Base-by-base conservation (phyloP, 495 filamentous ascomycete genomes). In the Neurospora sp. region DNA sequence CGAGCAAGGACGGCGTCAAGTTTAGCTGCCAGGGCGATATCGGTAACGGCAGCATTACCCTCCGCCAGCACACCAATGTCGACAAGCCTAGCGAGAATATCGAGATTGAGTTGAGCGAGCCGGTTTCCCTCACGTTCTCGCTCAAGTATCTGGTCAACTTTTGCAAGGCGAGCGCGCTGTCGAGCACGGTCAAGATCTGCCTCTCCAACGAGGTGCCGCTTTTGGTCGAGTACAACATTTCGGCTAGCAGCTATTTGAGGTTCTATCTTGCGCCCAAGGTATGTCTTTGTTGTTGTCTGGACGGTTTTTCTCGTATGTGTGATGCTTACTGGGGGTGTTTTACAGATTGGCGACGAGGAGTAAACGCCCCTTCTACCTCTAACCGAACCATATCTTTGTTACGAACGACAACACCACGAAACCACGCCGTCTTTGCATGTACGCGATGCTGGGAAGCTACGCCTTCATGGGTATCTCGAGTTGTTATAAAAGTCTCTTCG, bases 91-190 rank as follows among this genome's bases (percentile, higher is more conserved):
- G 92, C 0, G 84, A 90, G 78, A 93, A 94, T 79, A 90, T 98
- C 79, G 89, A 93, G 74, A 97, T 99, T 77, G 89, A 92, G 75
- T 89, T 99, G 70, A 90, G 89, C 66, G 96, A 99, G 86, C 93
- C 96, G 72, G 96, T 98, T 74, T 86, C 92, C 66, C 90, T 99
- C 59, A 99, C 95, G 39, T 99, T 99, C 89, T 98, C 96, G 62
- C 92, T 98, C 77, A 99, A 99, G 84, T 99, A 99, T 85, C 90
- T 99, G 6, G 93, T 96, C 89, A 97, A 97, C 88, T 99, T 99
- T 87, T 98, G 96, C 90, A 99, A 99, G 87, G 96, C 96, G 43
- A 91, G 92, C 79, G 90, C 90, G 71, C 85, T 99, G 71, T 96
- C 94, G 72, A 84, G 79, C 79, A 88, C 88, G 70, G 96, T 99